Evolutionary conservation across 2,329 filamentous ascomycete genomes (phyloP).

Genomic region (Penicillium aurantiogriseum): DNA sequence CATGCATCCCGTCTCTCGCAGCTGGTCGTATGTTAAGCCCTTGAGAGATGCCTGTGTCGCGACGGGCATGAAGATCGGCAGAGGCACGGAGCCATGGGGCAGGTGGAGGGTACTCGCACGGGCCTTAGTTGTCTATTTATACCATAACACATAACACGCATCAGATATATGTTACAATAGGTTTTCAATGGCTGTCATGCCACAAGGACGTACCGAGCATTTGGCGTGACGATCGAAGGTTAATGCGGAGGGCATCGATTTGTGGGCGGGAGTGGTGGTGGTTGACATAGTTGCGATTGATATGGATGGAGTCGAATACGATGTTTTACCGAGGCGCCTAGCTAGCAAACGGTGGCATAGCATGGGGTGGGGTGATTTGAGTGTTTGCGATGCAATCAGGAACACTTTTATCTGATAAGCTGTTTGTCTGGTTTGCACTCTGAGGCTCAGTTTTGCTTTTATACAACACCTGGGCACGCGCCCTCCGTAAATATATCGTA

Average conservation of each 20-base stretch:
- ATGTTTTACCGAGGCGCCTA: constrained; percentile 8
- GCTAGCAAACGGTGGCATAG: constrained; percentile 14
- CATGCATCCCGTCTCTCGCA: constrained; percentile 84
- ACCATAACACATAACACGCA: background rate
- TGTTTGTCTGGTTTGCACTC: constrained; percentile 25
- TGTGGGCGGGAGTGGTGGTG: constrained; percentile 21
- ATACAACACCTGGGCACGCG: background rate
- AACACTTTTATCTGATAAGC: constrained; percentile 22
- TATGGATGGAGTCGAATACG: background rate
- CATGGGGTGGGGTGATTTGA: constrained; percentile 16
- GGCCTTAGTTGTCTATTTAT: constrained; percentile 79
- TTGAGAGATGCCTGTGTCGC: constrained; percentile 96
- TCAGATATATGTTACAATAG: constrained; percentile 11
- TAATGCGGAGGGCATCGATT: constrained; percentile 59
- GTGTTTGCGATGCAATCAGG: constrained; percentile 15
- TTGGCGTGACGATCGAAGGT: constrained; percentile 74
- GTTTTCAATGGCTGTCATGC: background rate
- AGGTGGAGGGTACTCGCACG: constrained; percentile 83
- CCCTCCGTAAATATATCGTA: background rate
- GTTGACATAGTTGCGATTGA: constrained; percentile 33
- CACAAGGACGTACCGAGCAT: constrained; percentile 66
- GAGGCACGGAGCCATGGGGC: constrained; percentile 84
- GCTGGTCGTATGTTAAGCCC: constrained; percentile 85
- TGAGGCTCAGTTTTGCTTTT: background rate
- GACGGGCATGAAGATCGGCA: constrained; percentile 98